Evolutionary conservation across 2,329 filamentous ascomycete species (phyloP).

Genomic region (Claviceps digitariae): DNA sequence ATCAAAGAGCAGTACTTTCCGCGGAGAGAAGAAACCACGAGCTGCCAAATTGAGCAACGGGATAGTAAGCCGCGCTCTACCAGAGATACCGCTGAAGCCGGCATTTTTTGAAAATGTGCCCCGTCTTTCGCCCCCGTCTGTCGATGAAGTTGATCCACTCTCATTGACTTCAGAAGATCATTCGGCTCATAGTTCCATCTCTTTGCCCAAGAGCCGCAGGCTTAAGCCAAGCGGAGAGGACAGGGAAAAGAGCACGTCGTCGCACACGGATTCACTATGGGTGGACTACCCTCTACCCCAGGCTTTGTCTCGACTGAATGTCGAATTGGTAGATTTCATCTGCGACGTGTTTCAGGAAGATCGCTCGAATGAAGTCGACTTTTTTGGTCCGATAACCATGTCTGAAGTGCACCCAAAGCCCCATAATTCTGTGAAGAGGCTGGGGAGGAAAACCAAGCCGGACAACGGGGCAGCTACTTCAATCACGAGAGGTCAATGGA

Average conservation of each 20-base stretch:
- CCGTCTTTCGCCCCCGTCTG: conserved; percentile 12
- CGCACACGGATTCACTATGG: conserved; percentile 13
- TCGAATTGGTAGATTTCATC: conserved; percentile 44
- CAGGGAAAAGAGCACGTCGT: conserved; percentile 11
- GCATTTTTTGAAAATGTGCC: conserved; percentile 25
- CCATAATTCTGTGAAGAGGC: conserved; percentile 3
- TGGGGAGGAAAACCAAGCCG: conserved; percentile 4
- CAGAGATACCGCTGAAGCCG: conserved; percentile 22
- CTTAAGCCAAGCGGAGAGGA: conserved; percentile 7
- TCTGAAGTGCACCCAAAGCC: conserved; percentile 8
- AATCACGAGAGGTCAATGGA: conserved; percentile 33
- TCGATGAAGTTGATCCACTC: conserved; percentile 9
- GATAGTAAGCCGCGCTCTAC: conserved; percentile 16
- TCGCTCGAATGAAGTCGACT: conserved; percentile 34
- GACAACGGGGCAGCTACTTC: background rate
- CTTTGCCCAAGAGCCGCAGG: conserved; percentile 1
- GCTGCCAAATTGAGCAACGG: conserved; percentile 16
- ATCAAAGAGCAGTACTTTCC: conserved; percentile 17
- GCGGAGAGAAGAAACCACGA: conserved; percentile 22
- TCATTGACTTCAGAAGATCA: conserved; percentile 8
- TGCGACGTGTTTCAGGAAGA: conserved; percentile 48
- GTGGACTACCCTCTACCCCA: conserved; percentile 36
- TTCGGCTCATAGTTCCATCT: background rate
- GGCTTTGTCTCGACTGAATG: conserved; percentile 37
- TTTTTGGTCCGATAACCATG: conserved; percentile 24